Evolutionary conservation across 331 rosid genomes (phyloP).

Genomic region (Acacia pycnantha): DNA sequence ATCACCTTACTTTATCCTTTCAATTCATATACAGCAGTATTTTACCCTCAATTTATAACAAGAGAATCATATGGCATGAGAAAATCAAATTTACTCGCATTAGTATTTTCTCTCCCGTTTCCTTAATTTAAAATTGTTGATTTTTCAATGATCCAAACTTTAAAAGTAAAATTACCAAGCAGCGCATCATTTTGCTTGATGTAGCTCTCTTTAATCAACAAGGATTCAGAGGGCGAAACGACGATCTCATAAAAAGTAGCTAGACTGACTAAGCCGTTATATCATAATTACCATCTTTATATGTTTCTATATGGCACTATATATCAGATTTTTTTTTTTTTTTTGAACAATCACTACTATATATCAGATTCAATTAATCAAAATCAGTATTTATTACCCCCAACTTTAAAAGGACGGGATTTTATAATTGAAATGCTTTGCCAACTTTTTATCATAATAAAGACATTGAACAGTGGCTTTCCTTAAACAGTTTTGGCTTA

Average conservation of each 20-base stretch:
- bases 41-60: neutral
- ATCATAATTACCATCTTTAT: neutral
- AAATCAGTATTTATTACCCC: neutral
- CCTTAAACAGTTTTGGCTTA: neutral
- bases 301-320: neutral
- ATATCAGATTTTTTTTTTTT: neutral
- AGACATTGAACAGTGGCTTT: neutral
- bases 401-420: neutral
- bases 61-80: neutral
- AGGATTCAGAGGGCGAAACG: neutral
- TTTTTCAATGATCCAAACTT: neutral
- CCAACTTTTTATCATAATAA: neutral
- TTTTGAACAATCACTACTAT: too few species aligned
- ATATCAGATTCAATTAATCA: neutral
- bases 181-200: neutral
- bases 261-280: neutral
- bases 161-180: conserved; percentile 22
- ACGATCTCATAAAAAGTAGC: neutral
- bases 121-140: neutral
- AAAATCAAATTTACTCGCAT: neutral
- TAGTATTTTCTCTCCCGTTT: neutral
- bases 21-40: neutral
- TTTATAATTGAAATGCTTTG: neutral
- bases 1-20: conserved; percentile 8
- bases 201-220: neutral